Conservation (phyloP, 2,329 filamentous ascomycete species). For the Monilinia aucupariae region DNA sequence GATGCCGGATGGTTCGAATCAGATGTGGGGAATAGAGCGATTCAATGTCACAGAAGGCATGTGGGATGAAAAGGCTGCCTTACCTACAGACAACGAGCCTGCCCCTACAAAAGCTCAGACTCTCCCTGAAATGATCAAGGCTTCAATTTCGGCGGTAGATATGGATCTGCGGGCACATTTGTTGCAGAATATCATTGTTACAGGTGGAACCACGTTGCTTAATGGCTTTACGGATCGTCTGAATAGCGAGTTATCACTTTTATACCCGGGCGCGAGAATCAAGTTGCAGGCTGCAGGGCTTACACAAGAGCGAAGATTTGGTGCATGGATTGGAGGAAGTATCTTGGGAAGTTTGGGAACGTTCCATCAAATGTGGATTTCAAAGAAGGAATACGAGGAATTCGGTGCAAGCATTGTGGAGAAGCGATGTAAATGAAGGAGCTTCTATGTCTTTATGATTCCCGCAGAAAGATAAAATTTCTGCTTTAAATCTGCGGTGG, state of each 20-base stretch:
- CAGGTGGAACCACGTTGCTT: slow-evolving; percentile 78
- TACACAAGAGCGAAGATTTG: slow-evolving; percentile 83
- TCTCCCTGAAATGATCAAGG: slow-evolving; percentile 75
- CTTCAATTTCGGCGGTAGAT: slow-evolving; percentile 73
- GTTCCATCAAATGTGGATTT: slow-evolving; percentile 99
- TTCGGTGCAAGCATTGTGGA: slow-evolving; percentile 86
- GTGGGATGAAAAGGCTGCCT: slow-evolving; percentile 79
- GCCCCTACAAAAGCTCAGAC: slow-evolving; percentile 67
- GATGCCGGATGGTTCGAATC: slow-evolving; percentile 94
- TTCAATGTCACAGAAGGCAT: slow-evolving; percentile 83
- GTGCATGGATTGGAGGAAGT: slow-evolving; percentile 92
- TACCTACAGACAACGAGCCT: slow-evolving; percentile 42
- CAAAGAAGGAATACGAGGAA: slow-evolving; percentile 94
- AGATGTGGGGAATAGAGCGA: slow-evolving; percentile 85
- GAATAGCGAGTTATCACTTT: slow-evolving; percentile 71
- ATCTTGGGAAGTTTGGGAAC: slow-evolving; percentile 92
- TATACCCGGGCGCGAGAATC: slow-evolving; percentile 82
- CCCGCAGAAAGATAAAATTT: slow-evolving; percentile 18
- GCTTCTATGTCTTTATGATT: background rate
- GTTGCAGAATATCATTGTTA: slow-evolving; percentile 86
- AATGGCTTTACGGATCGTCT: slow-evolving; percentile 90
- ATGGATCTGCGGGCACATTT: slow-evolving; percentile 81
- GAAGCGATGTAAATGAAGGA: slow-evolving; percentile 82
- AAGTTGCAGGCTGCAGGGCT: slow-evolving; percentile 83
- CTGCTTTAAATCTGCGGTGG: slow-evolving; percentile 5